These are phyloP conservation scores for Pistacia atlantica DNA, from an alignment of 345 rosid species.

Conservation along the genomic window DNA sequence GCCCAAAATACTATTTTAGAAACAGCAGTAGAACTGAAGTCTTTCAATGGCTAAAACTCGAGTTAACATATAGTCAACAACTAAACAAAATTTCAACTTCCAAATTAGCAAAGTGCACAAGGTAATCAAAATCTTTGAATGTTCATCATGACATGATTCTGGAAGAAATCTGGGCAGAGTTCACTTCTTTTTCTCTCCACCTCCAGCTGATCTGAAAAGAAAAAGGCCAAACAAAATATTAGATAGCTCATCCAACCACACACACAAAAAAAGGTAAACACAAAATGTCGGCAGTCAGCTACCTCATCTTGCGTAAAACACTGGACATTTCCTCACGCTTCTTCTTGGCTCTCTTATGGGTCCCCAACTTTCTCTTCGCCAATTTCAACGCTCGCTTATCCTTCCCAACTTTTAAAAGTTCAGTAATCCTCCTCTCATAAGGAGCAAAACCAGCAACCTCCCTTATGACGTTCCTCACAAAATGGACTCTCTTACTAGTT, in stretches of 20 bases:
- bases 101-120: background rate
- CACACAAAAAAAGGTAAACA: background rate
- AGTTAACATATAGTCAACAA: background rate
- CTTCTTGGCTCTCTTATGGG: slow-evolving; percentile 61
- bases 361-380: slow-evolving; percentile 57
- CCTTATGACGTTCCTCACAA: slow-evolving; percentile 49
- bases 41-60: background rate
- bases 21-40: background rate
- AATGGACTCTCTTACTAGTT: slow-evolving; percentile 54
- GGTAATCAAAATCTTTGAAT: background rate
- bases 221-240: background rate
- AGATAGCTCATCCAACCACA: background rate
- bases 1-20: background rate
- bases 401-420: slow-evolving; percentile 57
- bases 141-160: background rate
- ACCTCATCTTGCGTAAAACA: slow-evolving; percentile 56
- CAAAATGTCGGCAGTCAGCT: no score
- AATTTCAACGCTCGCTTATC: slow-evolving; percentile 61
- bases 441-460: slow-evolving; percentile 73
- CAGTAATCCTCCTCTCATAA: slow-evolving; percentile 55
- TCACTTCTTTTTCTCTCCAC: slow-evolving; percentile 43
- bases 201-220: slow-evolving; percentile 36
- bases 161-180: background rate
- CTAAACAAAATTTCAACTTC: slow-evolving; percentile 9
- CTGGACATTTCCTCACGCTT: slow-evolving; percentile 64